Base-by-base conservation (phyloP, 768 basidiomycete genomes). In the Gloeopeniophorella convolvens region DNA sequence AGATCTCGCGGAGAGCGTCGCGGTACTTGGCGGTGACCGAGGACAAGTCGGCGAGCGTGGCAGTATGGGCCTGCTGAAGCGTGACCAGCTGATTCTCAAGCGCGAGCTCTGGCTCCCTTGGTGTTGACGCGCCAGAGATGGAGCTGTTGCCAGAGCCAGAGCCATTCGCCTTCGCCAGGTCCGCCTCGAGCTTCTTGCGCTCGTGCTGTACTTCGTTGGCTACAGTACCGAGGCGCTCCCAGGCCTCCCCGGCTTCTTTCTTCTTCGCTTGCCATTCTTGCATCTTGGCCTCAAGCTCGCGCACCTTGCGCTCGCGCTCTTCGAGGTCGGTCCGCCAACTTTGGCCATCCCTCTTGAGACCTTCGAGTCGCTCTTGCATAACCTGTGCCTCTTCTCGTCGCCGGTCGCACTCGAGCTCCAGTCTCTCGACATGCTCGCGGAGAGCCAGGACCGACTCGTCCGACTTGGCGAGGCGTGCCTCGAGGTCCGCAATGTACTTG, bases 1-100 rank as follows among this genome's bases (percentile, higher is more conserved):
- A 86, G 51, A 99, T 95, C 66, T 95, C 89, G 42, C 80, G 79
- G 26, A 97, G 75, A 15, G 94, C 89, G 52, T 95, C 88, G 26
- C 83, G 82, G 63, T 94, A 97, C 66, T 94, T 94, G 47, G 70
- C 67, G 1, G 85, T 82, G 30, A 96, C 77, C 1, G 80, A 73
- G 6, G 89, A 82, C 31, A 94, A 75, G 58, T 94, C 89, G 7
- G 79, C 72, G 18, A 94, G 74, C 0, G 89, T 90, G 34, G 83
- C 83, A 9, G 80, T 79, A 59, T 92, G 88, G 3, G 83, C 87
- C 62, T 89, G 78, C 61, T 86, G 88, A n/a, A 98, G 75, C 10
- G 78, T 72, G 7, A 79, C 65, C 23, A 94, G 70, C 65, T 94
- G 86, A 18, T 66, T 69, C 60, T 83, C 78, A 16, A 80, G 61